Evolutionary conservation across 2,329 filamentous ascomycete species (phyloP).

Genomic region (Ceratocystis destructans): DNA sequence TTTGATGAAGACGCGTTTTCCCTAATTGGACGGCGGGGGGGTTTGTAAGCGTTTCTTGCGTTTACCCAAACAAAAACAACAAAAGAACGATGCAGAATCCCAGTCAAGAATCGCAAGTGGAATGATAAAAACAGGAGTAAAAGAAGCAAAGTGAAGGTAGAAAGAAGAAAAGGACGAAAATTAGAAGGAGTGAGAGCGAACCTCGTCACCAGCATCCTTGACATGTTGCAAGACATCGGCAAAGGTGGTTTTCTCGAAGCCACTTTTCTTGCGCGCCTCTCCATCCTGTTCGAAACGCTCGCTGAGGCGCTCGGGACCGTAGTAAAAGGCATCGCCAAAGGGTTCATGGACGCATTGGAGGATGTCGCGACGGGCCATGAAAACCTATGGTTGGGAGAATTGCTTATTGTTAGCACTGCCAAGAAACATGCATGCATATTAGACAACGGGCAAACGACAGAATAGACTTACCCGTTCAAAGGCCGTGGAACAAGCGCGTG

Average conservation of each 20-base stretch:
- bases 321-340: constrained; percentile 95
- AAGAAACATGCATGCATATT: constrained; percentile 1
- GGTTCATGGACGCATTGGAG: constrained; percentile 85
- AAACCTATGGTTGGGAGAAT: constrained; percentile 47
- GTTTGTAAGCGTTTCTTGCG: constrained; percentile 16
- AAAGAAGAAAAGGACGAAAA: background rate
- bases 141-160: constrained; percentile 7
- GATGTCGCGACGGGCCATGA: constrained; percentile 80
- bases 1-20: constrained; percentile 92
- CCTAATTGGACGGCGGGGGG: constrained; percentile 34
- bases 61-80: background rate
- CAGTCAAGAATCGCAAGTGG: background rate
- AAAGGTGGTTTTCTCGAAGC: constrained; percentile 58
- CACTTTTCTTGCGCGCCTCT: constrained; percentile 42
- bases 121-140: background rate
- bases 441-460: constrained; percentile 24
- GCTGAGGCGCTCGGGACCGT: constrained; percentile 76
- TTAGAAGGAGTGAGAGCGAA: constrained; percentile 26
- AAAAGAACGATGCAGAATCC: constrained; percentile 1
- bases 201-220: constrained; percentile 58
- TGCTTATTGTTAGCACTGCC: background rate
- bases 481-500: constrained; percentile 86
- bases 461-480: constrained; percentile 62
- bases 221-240: constrained; percentile 65
- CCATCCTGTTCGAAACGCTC: constrained; percentile 61